A percentile compares a stretch with the other conserved stretches of the same genome.
Conservation (phyloP, 768 basidiomycete genomes). For the Termitomyces eurrhizus region DNA sequence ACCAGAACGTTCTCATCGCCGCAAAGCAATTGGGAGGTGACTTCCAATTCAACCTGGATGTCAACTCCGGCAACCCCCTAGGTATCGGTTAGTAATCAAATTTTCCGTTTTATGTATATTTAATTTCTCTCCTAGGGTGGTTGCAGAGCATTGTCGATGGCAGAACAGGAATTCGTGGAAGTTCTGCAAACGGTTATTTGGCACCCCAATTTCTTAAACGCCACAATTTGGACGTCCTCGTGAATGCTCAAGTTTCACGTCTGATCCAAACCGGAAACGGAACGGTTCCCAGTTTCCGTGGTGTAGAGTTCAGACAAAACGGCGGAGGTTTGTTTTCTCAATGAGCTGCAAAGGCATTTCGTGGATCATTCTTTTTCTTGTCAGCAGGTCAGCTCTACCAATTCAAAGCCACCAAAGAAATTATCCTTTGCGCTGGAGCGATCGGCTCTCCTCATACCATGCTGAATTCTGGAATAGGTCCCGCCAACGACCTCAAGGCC, state of each 20-base stretch:
- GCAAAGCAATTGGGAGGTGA: conserved; percentile 6
- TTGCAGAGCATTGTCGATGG: conserved; percentile 10
- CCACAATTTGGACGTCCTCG: conserved; percentile 14
- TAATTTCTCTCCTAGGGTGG: conserved; percentile 7
- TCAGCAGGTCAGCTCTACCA: background rate
- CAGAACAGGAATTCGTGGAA: conserved; percentile 9
- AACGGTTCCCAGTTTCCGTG: background rate
- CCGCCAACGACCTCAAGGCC: conserved; percentile 11
- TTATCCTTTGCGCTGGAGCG: conserved; percentile 42
- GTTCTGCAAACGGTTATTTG: conserved; percentile 18
- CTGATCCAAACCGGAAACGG: conserved; percentile 9
- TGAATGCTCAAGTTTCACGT: conserved; percentile 14
- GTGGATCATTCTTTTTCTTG: too few species aligned
- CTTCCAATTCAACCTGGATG: conserved; percentile 4
- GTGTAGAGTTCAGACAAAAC: background rate
- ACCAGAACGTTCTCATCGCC: conserved; percentile 3
- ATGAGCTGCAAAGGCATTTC: too few species aligned
- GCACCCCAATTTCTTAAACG: conserved; percentile 6
- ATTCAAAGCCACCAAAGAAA: conserved; percentile 43
- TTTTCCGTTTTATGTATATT: background rate
- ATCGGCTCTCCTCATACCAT: conserved; percentile 35
- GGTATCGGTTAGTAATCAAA: background rate
- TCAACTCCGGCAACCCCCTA: conserved; percentile 5
- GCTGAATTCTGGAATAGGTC: conserved; percentile 35
- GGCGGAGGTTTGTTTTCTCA: background rate